phyloP scores from a whole-genome alignment of 257 asterid genomes.

The Phtheirospermum japonicum region DNA sequence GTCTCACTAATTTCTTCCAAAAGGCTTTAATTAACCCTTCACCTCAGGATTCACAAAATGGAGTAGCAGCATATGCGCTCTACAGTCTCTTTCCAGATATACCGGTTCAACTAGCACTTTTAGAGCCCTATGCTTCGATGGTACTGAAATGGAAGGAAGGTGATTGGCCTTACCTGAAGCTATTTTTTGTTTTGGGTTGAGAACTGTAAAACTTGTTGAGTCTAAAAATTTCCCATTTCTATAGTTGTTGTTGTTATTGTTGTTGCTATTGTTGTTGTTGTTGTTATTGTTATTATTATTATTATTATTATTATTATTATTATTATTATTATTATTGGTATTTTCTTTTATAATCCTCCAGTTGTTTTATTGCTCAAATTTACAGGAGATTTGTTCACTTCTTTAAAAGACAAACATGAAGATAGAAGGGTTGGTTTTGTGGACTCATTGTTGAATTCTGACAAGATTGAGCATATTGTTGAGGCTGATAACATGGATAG shows the following conservation, averaged over 20 bases:
- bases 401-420: constrained; percentile 45
- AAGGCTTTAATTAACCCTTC: constrained; percentile 24
- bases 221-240: constrained; percentile 21
- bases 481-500: constrained; percentile 35
- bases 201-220: constrained; percentile 14
- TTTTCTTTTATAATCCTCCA: constrained; percentile 23
- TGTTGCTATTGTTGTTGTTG: too few species aligned
- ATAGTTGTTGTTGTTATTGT: neutral
- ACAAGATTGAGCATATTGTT: constrained; percentile 36
- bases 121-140: constrained; percentile 77
- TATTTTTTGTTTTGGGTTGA: constrained; percentile 26
- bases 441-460: constrained; percentile 58
- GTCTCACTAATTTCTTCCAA: neutral
- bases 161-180: constrained; percentile 27
- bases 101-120: constrained; percentile 79
- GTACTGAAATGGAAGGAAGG: constrained; percentile 88
- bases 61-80: constrained; percentile 93
- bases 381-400: constrained; percentile 54
- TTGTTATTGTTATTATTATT: too few species aligned
- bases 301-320: too few species aligned
- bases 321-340: too few species aligned
- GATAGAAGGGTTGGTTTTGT: constrained; percentile 84
- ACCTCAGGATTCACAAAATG: constrained; percentile 82
- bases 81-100: constrained; percentile 77
- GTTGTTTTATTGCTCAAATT: constrained; percentile 21